Evolutionary conservation across 1,139 yeast genomes (phyloP).

Genomic region (Lodderomyces parapsilosis): DNA sequence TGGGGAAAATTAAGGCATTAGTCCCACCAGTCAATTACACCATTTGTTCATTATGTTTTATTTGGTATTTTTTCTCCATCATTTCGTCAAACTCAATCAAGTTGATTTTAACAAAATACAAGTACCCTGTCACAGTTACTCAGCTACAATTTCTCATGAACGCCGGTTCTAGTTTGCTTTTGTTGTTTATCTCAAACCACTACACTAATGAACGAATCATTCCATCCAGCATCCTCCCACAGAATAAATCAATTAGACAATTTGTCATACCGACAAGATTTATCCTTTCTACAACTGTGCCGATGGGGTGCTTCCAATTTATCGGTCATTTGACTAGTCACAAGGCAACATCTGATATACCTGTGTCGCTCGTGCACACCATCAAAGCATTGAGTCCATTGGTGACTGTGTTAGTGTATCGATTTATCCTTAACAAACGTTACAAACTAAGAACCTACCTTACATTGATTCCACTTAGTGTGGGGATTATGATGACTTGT

Average conservation of each 20-base stretch:
- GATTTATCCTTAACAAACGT: slow-evolving; percentile 53
- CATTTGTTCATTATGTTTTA: slow-evolving; percentile 48
- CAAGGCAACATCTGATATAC: slow-evolving; percentile 82
- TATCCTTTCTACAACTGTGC: slow-evolving; percentile 68
- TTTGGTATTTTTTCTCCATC: slow-evolving; percentile 84
- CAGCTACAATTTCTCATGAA: slow-evolving; percentile 80
- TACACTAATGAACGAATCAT: slow-evolving; percentile 23
- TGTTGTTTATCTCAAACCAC: slow-evolving; percentile 22
- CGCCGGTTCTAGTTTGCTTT: slow-evolving; percentile 47
- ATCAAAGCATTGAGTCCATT: slow-evolving; percentile 88
- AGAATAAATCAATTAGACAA: slow-evolving; percentile 18
- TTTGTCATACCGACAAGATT: slow-evolving; percentile 54
- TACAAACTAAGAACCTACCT: slow-evolving; percentile 69
- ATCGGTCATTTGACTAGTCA: slow-evolving; percentile 88
- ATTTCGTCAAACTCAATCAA: slow-evolving; percentile 81
- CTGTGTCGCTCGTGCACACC: slow-evolving; percentile 89
- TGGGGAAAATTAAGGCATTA: slow-evolving; percentile 2
- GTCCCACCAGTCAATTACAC: slow-evolving; percentile 31
- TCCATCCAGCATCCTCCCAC: slow-evolving; percentile 62
- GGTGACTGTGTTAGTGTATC: slow-evolving; percentile 79
- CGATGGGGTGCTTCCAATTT: slow-evolving; percentile 92
- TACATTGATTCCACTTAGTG: slow-evolving; percentile 71
- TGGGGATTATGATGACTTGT: slow-evolving; percentile 87
- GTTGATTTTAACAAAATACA: slow-evolving; percentile 63
- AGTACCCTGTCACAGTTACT: slow-evolving; percentile 81